These are phyloP conservation scores for Marchantia polymorpha DNA, from an alignment of 225 moss, liverwort and hornwort species.

Conservation along the genomic window DNA sequence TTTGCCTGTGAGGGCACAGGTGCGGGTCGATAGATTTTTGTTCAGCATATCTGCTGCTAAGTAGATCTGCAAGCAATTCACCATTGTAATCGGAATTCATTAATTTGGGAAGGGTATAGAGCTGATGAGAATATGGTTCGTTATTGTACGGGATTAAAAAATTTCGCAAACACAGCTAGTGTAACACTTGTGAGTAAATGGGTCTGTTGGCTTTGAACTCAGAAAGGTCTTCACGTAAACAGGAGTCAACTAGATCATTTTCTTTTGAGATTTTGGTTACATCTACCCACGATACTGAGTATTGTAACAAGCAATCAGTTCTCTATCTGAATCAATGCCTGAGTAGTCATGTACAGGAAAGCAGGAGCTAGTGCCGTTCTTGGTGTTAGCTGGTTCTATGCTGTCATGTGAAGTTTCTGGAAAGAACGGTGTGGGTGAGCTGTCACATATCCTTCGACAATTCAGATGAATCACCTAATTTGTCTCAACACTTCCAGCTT, in stretches of 20 bases:
- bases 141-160: conserved; percentile 27
- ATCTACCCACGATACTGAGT: neutral
- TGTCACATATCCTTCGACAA: neutral
- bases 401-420: conserved; percentile 7
- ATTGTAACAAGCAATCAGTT: conserved; percentile 15
- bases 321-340: conserved; percentile 11
- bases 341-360: conserved; percentile 23
- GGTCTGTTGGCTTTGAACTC: neutral
- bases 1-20: conserved; percentile 4
- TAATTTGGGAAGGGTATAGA: conserved; percentile 19
- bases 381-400: conserved; percentile 12
- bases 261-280: conserved; percentile 13
- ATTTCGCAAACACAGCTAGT: conserved; percentile 15
- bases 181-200: conserved; percentile 8
- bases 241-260: neutral
- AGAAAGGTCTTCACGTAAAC: neutral
- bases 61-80: conserved; percentile 24
- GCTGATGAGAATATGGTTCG: conserved; percentile 12
- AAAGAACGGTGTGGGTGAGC: neutral
- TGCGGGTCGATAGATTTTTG: conserved; percentile 21
- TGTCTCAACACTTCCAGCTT: neutral
- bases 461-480: conserved; percentile 4
- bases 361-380: conserved; percentile 12
- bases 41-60: conserved; percentile 17
- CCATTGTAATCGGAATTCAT: conserved; percentile 31